Percentiles rank a stretch among this genome's conserved stretches.
These are phyloP conservation scores for Heterobasidion parviporum DNA, from an alignment of 1,284 basidiomycete species.

Conservation along the genomic window DNA sequence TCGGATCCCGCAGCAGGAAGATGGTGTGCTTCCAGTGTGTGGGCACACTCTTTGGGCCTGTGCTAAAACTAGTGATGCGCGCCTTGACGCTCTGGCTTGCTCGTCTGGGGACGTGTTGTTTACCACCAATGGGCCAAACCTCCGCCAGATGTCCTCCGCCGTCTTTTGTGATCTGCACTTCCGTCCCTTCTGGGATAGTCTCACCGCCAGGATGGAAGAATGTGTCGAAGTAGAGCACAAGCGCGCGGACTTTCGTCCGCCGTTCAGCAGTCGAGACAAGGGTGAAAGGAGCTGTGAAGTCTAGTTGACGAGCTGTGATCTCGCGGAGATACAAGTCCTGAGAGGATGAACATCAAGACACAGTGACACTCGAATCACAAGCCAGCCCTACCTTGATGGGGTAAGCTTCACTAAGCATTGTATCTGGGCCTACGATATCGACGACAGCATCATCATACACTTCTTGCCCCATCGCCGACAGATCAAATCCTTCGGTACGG, in stretches of 20 bases:
- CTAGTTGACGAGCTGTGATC: conserved; percentile 63
- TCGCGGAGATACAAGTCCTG: conserved; percentile 68
- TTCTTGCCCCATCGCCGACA: conserved; percentile 68
- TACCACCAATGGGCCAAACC: conserved; percentile 66
- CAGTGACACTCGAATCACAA: too few relatives aligned
- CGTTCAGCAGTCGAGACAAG: conserved; percentile 53
- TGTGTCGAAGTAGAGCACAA: conserved; percentile 92
- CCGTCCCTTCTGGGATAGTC: conserved; percentile 30
- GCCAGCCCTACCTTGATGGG: conserved; percentile 50
- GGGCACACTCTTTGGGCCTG: conserved; percentile 76
- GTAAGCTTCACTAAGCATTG: conserved; percentile 61
- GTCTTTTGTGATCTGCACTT: conserved; percentile 23
- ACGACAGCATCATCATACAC: conserved; percentile 76
- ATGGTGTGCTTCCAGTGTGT: conserved; percentile 99
- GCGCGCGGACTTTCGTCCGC: conserved; percentile 65
- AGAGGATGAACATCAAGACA: background rate
- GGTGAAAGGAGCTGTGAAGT: conserved; percentile 72
- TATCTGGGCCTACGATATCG: conserved; percentile 68
- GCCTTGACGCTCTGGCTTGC: conserved; percentile 21
- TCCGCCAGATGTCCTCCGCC: conserved; percentile 62
- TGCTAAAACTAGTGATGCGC: conserved; percentile 72
- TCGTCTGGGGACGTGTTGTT: conserved; percentile 43
- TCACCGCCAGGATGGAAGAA: conserved; percentile 71
- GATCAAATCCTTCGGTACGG: conserved; percentile 62
- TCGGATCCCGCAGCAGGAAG: conserved; percentile 79